These are phyloP conservation scores for Melaleuca alternifolia DNA, from an alignment of 345 rosid species.

Conservation along the genomic window DNA sequence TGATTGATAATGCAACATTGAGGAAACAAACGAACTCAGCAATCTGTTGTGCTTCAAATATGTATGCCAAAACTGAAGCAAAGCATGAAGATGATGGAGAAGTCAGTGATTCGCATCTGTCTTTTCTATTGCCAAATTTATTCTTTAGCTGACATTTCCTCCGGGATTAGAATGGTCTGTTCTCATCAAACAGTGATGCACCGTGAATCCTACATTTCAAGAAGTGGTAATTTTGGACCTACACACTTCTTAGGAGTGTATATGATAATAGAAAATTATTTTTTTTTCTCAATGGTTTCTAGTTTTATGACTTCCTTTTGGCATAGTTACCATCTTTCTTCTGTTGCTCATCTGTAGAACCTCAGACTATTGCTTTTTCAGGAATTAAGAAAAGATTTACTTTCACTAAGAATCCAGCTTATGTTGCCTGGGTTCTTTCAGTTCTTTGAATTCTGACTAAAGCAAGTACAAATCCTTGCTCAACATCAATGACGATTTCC, in stretches of 20 bases:
- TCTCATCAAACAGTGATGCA: neutral
- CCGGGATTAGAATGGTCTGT: neutral
- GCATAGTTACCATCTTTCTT: too few relatives aligned
- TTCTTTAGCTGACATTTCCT: neutral
- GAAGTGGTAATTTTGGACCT: neutral
- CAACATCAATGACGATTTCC: too few relatives aligned
- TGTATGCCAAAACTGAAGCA: conserved; percentile 18
- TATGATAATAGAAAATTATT: too few relatives aligned
- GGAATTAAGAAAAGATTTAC: too few relatives aligned
- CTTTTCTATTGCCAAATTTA: neutral
- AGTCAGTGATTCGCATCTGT: neutral
- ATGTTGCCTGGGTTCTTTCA: too few relatives aligned
- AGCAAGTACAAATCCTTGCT: too few relatives aligned
- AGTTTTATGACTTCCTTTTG: too few relatives aligned
- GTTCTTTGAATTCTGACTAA: too few relatives aligned
- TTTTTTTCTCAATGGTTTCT: too few relatives aligned
- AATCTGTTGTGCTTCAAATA: conserved; percentile 42
- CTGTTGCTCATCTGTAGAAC: too few relatives aligned
- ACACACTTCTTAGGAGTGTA: neutral
- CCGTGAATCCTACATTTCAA: neutral
- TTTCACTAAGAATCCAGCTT: too few relatives aligned
- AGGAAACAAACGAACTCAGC: conserved; percentile 66
- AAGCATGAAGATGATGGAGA: conserved; percentile 30
- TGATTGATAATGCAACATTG: conserved; percentile 68
- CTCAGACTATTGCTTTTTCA: too few relatives aligned